Evolutionary conservation across 768 basidiomycete species (phyloP), one percentile per base, ranked within the genome.

Genomic region (Tylopilus vinaceipallidus): DNA sequence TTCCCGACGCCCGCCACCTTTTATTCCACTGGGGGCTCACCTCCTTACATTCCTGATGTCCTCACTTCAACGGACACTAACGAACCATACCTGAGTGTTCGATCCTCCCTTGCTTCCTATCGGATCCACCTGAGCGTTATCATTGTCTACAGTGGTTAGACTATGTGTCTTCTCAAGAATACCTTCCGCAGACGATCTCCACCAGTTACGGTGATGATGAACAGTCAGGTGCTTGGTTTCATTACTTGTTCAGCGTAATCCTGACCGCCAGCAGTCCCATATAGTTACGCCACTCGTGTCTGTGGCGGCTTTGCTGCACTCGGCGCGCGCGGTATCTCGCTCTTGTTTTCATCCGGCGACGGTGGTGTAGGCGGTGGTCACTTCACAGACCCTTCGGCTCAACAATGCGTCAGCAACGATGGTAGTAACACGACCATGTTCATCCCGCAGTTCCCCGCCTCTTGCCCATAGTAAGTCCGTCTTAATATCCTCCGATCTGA

Each of bases 121-220:
- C 22, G 19, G n/a, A 29, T 42, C 42, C 16, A 0, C 20, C 48
- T 33, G 45, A 42, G 9, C 34, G 20, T 19, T 12, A 3, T 32
- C 20, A 36, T 45, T 63, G 54, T 50, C 48, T 42, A 20, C 56
- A 84, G 73, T 88, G 86, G 86, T 67, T 89, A 14, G 73, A 83
- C 35, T 82, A 76, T 49, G 61, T 87, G n/a, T 66, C 79, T 0
- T 56, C 54, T 12, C 75, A 78, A n/a, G 43, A 67, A 10, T 60
- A 71, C 33, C 63, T 76, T 2, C 84, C 86, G 13, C 75, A 79
- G 53, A 72, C 79, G 5, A 86, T 89, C 42, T 84, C 84, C 1
- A 88, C 83, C 0, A 84, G 83, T 54, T 89, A 88, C 59, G 83
- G 76, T 5, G 86, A 88, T 41, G 76, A 80, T 51, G 88, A 90